Base-by-base conservation (phyloP, 2,329 filamentous ascomycete genomes). In the Pseudohalonectria lignicola region DNA sequence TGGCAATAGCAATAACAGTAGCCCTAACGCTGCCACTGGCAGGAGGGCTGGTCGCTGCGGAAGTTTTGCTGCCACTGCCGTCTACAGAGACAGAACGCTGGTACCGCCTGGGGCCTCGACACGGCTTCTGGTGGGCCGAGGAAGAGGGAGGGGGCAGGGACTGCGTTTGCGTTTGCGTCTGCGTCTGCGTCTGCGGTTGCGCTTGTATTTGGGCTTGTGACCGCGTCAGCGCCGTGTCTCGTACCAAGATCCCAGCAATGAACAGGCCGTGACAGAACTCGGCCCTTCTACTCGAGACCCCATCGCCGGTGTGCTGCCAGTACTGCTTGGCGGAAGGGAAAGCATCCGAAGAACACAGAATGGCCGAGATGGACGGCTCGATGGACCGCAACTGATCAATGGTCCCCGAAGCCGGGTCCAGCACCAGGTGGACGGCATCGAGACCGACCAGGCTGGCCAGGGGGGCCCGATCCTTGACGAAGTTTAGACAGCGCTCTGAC, bases 281-380 rank as follows among this genome's bases (percentile, higher is more conserved):
- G 25, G 86, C 88, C 30, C 87, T 76, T 36, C 92, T 79, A 55
- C 88, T 95, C 1, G 88, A 95, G 12, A 94, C 71, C 13, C 92
- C 92, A 44, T 94, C 88, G 16, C 92, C 92, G 1, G 85, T 83
- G 57, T 98, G 92, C 57, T 96, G 92, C 92, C 92, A 98, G 52
- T 94, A 95, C 51, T 87, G 76, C 58, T 95, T 96, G n/a, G 86
- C 85, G 42, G 83, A 59, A 4, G 75, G 62, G 49, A 81, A 88
- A 15, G 76, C 62, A 11, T 78, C 73, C 33, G 71, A 65, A 1
- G 79, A 75, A 49, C 82, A 86, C 31, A 96, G 54, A 3, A 94
- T 78, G 18, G 78, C 79, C 2, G 74, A 82, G 17, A 88, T 63
- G 9, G 69, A 66, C 0, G 81, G 79, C 3, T 64, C 62, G 20